Base-by-base conservation (phyloP, 2,329 filamentous ascomycete species). In the Calonectria hongkongensis region DNA sequence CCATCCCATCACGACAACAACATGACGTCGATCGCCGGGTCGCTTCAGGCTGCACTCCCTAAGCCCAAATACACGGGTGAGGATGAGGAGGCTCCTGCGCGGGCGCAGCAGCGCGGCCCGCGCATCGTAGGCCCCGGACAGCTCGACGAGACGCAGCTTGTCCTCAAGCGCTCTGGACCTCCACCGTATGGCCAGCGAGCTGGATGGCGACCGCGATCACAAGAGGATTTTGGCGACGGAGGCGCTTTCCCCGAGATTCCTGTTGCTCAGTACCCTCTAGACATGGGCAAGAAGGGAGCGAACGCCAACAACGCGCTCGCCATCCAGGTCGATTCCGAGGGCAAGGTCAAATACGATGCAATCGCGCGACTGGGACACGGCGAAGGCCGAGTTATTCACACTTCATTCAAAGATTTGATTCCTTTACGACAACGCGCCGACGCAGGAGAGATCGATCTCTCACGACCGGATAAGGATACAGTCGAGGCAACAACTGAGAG, bases 321-420 rank as follows among this genome's bases (percentile, higher is more conserved):
- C n/a, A 89, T 98, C 39, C 94, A 98, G 83, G 95, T 98, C 43
- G 95, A 98, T 82, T 92, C 89, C 0, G 94, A 98, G 76, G 97
- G 97, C 54, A 98, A 97, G 82, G 94, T 98, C 75, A 97, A 98
- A 85, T 99, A 98, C 86, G 95, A 98, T 83, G 95, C 96, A 67
- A 98, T 99, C 81, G 96, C 96, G 65, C 90, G 93, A 79, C 94
- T 96, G 81, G 97, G 97, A 16, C 97, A 99, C 83, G 89, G 89
- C 82, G 95, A 95, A 25, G 92, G 91, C 73, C 90, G 96, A 63
- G 94, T 98, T 75, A 93, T 99, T 13, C 97, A 99, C 84, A 93
- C 97, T 25, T 98, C 94, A 10, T 99, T 99, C 87, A 98, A 98
- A 83, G 97, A 98, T 80, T 87, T 99, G 64, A 99, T 99, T 74